phyloP scores from a whole-genome alignment of 164 flowering plant species.

The Aristolochia californica region DNA sequence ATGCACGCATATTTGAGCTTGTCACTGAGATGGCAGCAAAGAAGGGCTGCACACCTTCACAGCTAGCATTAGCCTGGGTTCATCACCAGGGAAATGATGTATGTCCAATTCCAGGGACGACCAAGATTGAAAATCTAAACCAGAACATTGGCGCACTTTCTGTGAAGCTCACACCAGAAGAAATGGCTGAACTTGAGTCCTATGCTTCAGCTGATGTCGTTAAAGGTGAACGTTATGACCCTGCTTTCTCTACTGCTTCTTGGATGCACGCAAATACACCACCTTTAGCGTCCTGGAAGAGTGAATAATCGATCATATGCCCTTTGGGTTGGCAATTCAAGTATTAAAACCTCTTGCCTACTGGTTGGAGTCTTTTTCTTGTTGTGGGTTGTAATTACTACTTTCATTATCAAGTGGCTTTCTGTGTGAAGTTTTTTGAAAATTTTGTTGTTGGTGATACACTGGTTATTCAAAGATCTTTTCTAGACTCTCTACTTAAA shows the following conservation, averaged over 20 bases:
- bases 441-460: too few relatives aligned
- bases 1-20: slow-evolving; percentile 16
- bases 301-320: too few relatives aligned
- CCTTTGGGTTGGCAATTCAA: too few relatives aligned
- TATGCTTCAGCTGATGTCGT: slow-evolving; percentile 10
- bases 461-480: too few relatives aligned
- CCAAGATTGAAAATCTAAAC: slow-evolving; percentile 35
- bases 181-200: slow-evolving; percentile 23
- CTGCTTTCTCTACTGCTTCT: slow-evolving; percentile 7
- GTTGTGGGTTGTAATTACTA: too few relatives aligned
- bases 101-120: slow-evolving; percentile 41
- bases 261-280: slow-evolving; percentile 19
- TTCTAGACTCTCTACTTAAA: too few relatives aligned
- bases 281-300: slow-evolving; percentile 19
- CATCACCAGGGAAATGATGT: slow-evolving; percentile 33
- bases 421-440: too few relatives aligned
- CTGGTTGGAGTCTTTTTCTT: too few relatives aligned
- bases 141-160: slow-evolving; percentile 35
- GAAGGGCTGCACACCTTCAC: slow-evolving; percentile 31
- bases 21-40: slow-evolving; percentile 19
- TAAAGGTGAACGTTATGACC: slow-evolving; percentile 15
- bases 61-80: slow-evolving; percentile 38
- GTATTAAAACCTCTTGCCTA: too few relatives aligned
- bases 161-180: slow-evolving; percentile 24
- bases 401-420: too few relatives aligned